These are phyloP conservation scores for Firmiana major DNA, from an alignment of 345 rosid species.

Conservation along the genomic window DNA sequence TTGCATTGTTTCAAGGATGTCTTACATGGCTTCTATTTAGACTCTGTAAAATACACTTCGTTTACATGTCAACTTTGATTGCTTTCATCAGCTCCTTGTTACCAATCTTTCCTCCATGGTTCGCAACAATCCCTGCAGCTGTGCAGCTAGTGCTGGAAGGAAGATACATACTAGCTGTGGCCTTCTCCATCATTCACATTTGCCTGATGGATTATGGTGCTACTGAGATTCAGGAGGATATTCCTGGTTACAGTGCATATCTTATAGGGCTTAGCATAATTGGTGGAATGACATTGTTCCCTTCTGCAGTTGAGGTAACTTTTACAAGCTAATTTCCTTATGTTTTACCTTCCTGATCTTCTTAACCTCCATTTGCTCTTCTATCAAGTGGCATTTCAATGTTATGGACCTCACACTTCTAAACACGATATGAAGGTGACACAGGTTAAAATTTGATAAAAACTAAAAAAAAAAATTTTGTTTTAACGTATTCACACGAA, in stretches of 20 bases:
- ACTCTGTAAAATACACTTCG: slow-evolving; percentile 70
- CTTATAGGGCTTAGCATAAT: slow-evolving; percentile 92
- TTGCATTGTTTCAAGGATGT: slow-evolving; percentile 91
- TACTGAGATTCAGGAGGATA: slow-evolving; percentile 80
- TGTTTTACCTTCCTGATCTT: not conserved
- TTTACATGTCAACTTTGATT: slow-evolving; percentile 79
- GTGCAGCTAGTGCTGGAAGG: slow-evolving; percentile 71
- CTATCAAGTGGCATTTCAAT: too few relatives aligned
- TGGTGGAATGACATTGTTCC: slow-evolving; percentile 94
- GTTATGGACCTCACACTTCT: too few relatives aligned
- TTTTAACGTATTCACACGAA: too few relatives aligned
- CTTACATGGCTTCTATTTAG: slow-evolving; percentile 93
- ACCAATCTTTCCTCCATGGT: slow-evolving; percentile 87
- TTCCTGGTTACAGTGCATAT: slow-evolving; percentile 84
- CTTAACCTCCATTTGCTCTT: not conserved
- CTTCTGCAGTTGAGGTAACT: slow-evolving; percentile 87
- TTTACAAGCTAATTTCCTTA: not conserved
- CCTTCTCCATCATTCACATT: slow-evolving; percentile 61
- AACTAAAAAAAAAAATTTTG: too few relatives aligned
- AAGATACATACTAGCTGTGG: slow-evolving; percentile 60
- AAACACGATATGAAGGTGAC: too few relatives aligned
- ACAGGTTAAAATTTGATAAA: too few relatives aligned
- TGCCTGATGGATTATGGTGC: slow-evolving; percentile 81
- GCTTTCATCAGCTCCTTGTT: slow-evolving; percentile 72
- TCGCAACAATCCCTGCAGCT: slow-evolving; percentile 83